A percentile compares a stretch with the other conserved stretches of the same genome.
phyloP scores from a whole-genome alignment of 148 eudicot genomes.

The Vaccinium myrtillus region DNA sequence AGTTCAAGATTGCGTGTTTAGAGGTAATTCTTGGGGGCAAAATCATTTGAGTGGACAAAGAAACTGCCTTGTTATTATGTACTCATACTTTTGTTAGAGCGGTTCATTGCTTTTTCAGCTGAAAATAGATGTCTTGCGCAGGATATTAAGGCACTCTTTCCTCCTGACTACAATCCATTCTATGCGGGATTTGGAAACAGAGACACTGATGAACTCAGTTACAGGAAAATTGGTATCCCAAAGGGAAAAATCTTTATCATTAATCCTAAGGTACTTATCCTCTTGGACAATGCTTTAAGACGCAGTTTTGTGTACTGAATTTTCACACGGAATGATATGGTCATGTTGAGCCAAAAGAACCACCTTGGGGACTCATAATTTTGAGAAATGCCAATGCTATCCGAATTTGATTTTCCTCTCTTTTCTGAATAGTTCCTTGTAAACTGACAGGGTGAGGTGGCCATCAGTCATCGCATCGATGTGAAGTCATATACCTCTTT shows the following conservation, averaged over 20 bases:
- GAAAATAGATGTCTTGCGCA: constrained; percentile 31
- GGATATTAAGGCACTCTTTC: constrained; percentile 97
- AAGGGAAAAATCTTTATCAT: constrained; percentile 97
- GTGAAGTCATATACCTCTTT: constrained; percentile 87
- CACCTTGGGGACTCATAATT: neutral
- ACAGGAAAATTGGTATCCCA: constrained; percentile 89
- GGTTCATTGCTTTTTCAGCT: neutral
- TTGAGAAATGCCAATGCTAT: neutral
- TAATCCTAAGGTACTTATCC: constrained; percentile 76
- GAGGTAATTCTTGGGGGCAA: constrained; percentile 51
- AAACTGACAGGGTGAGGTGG: constrained; percentile 86
- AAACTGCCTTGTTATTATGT: neutral
- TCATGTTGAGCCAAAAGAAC: neutral
- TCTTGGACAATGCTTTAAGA: neutral
- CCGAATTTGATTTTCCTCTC: neutral
- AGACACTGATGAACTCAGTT: constrained; percentile 97
- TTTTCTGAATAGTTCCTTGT: constrained; percentile 10
- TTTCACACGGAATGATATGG: neutral
- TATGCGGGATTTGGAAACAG: constrained; percentile 98
- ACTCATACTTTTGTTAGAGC: neutral
- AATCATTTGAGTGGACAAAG: constrained; percentile 4
- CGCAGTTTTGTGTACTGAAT: neutral
- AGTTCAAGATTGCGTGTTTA: constrained; percentile 97
- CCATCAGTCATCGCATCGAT: constrained; percentile 67
- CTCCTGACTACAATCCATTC: constrained; percentile 91